Evolutionary conservation across 1,284 basidiomycete genomes (phyloP).

Genomic region (Heliocybe sulcata): DNA sequence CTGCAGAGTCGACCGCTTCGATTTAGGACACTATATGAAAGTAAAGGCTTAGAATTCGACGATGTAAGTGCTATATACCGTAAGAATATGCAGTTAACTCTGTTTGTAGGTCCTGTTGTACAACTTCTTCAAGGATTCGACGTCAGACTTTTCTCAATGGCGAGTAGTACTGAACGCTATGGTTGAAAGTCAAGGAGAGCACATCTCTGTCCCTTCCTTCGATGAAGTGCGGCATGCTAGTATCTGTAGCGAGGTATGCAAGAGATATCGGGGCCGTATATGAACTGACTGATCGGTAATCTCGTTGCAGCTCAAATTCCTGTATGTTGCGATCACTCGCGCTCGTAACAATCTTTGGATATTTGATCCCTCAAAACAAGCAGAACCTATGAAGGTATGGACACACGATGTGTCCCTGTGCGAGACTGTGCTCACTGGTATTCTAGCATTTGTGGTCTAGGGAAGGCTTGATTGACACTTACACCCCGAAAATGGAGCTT

Average conservation of each 20-base stretch:
- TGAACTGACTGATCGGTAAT: too few relatives aligned
- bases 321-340: slow-evolving; percentile 59
- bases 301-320: slow-evolving; percentile 39
- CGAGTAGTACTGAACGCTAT: slow-evolving; percentile 46
- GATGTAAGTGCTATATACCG: slow-evolving; percentile 34
- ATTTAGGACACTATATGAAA: slow-evolving; percentile 68
- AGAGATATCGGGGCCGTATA: neutral
- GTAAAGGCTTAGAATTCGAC: slow-evolving; percentile 70
- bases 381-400: slow-evolving; percentile 45
- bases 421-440: neutral
- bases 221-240: slow-evolving; percentile 45
- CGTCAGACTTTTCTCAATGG: slow-evolving; percentile 45
- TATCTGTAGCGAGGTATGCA: slow-evolving; percentile 50
- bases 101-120: slow-evolving; percentile 55
- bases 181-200: slow-evolving; percentile 12
- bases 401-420: slow-evolving; percentile 4
- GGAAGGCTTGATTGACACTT: slow-evolving; percentile 26
- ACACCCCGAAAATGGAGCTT: slow-evolving; percentile 32
- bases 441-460: slow-evolving; percentile 33
- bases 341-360: slow-evolving; percentile 56
- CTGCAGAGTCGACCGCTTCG: neutral
- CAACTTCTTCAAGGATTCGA: slow-evolving; percentile 65
- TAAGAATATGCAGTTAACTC: neutral
- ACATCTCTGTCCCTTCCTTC: slow-evolving; percentile 37
- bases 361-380: slow-evolving; percentile 40